Evolutionary conservation across 805 yeast species (phyloP).

Genomic region (Teunomyces cretensis): DNA sequence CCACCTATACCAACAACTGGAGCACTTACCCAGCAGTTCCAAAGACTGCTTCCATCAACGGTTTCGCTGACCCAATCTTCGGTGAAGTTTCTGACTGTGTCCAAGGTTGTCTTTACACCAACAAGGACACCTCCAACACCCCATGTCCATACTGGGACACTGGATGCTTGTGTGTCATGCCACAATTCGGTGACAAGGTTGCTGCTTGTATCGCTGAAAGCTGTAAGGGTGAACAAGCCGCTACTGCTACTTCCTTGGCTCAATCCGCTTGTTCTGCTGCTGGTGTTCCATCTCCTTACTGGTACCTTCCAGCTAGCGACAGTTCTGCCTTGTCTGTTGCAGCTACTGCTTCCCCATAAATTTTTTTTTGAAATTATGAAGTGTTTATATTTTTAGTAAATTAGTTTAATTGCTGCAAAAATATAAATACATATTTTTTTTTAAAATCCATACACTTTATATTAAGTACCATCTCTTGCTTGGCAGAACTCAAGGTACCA

Average conservation of each 20-base stretch:
- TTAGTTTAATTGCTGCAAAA: not conserved
- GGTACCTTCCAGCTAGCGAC: slow-evolving; percentile 26
- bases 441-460: not conserved
- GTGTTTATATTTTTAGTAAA: not conserved
- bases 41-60: slow-evolving; percentile 46
- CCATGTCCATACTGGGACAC: slow-evolving; percentile 50
- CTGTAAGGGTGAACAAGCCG: slow-evolving; percentile 31
- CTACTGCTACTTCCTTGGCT: slow-evolving; percentile 29
- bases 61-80: slow-evolving; percentile 48
- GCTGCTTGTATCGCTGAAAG: slow-evolving; percentile 31
- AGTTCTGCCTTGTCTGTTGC: slow-evolving; percentile 26
- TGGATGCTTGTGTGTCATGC: slow-evolving; percentile 46
- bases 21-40: slow-evolving; percentile 47
- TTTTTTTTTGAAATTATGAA: too few species aligned
- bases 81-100: slow-evolving; percentile 43
- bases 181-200: slow-evolving; percentile 30
- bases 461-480: slow-evolving; percentile 16
- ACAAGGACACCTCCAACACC: slow-evolving; percentile 31
- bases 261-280: slow-evolving; percentile 33
- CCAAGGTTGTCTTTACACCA: slow-evolving; percentile 26
- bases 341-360: slow-evolving; percentile 10
- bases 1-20: slow-evolving; percentile 25
- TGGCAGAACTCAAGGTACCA: slow-evolving; percentile 56
- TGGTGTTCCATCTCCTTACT: slow-evolving; percentile 35
- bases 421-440: not conserved